Conservation (phyloP, 2,329 filamentous ascomycete species). For the Phialophora macrospora region DNA sequence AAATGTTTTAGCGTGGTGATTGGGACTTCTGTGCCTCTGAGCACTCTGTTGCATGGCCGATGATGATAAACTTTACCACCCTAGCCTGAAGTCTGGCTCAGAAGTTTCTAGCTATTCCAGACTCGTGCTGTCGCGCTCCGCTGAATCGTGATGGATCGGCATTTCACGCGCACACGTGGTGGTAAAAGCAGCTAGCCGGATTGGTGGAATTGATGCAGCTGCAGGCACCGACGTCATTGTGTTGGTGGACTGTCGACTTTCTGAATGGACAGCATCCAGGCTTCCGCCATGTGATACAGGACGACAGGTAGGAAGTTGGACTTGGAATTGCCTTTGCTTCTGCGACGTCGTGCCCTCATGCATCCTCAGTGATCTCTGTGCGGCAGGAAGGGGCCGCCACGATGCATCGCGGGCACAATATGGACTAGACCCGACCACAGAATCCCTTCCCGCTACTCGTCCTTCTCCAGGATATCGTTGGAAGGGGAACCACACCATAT, state of each 20-base stretch:
- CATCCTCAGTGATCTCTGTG: not conserved
- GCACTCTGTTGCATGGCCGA: not conserved
- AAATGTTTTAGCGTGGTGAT: constrained; percentile 1
- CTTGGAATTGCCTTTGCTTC: not conserved
- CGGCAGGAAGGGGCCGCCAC: not conserved
- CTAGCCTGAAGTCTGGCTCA: not conserved
- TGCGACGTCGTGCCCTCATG: not conserved
- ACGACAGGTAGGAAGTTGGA: constrained; percentile 20
- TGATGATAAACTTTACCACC: not conserved
- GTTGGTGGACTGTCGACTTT: constrained; percentile 8
- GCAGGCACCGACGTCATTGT: constrained; percentile 24
- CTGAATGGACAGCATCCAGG: constrained; percentile 13
- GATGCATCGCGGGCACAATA: not conserved
- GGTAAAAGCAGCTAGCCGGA: not conserved
- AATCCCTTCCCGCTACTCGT: not conserved
- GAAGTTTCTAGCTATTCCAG: not conserved
- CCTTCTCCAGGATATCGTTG: not conserved
- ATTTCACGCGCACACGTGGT: not conserved
- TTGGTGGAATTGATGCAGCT: not conserved
- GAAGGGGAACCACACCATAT: not conserved
- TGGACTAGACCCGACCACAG: not conserved
- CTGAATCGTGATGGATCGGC: not conserved
- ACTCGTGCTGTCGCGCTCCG: not conserved
- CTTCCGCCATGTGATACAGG: constrained; percentile 25
- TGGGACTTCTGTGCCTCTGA: not conserved